A percentile compares a stretch with the other conserved stretches of the same genome.
phyloP scores from a whole-genome alignment of 2,329 filamentous ascomycete species.

The Fusarium pseudonygamai region DNA sequence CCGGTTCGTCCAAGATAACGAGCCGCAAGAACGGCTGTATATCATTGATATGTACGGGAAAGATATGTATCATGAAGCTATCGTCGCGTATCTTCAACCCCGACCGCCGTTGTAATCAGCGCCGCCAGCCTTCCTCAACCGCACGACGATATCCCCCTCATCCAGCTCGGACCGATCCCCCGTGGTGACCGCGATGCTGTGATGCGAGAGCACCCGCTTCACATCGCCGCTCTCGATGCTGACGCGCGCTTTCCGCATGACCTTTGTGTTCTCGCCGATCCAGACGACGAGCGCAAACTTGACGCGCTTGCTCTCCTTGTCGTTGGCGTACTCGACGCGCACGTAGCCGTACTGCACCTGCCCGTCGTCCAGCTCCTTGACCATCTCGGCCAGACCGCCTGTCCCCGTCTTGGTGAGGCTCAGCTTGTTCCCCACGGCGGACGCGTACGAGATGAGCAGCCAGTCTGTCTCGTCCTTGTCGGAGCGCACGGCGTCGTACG shows the following conservation, averaged over 20 bases:
- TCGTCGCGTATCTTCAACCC: slow-evolving; percentile 51
- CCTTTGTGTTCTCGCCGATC: slow-evolving; percentile 71
- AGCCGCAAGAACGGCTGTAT: neutral
- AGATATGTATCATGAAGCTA: neutral
- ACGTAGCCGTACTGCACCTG: slow-evolving; percentile 74
- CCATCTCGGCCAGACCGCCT: slow-evolving; percentile 69
- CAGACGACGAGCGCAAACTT: slow-evolving; percentile 76
- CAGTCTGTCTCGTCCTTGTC: slow-evolving; percentile 74
- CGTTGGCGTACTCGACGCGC: slow-evolving; percentile 75
- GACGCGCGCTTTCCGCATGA: slow-evolving; percentile 76
- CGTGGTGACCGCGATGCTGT: slow-evolving; percentile 72
- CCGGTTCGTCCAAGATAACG: slow-evolving; percentile 3
- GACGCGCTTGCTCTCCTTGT: slow-evolving; percentile 73
- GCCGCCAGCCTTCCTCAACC: slow-evolving; percentile 72
- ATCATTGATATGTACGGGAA: neutral
- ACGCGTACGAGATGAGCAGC: slow-evolving; percentile 71
- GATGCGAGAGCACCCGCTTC: slow-evolving; percentile 70
- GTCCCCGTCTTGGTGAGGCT: slow-evolving; percentile 65
- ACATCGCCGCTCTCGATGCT: slow-evolving; percentile 73
- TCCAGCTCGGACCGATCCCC: slow-evolving; percentile 68
- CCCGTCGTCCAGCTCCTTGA: slow-evolving; percentile 62
- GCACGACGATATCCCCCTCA: slow-evolving; percentile 67
- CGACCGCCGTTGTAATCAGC: slow-evolving; percentile 76
- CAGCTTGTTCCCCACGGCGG: slow-evolving; percentile 65
- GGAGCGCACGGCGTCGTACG: slow-evolving; percentile 73